phyloP scores from a whole-genome alignment of 1,139 yeast species.

The Pichia sp. region DNA sequence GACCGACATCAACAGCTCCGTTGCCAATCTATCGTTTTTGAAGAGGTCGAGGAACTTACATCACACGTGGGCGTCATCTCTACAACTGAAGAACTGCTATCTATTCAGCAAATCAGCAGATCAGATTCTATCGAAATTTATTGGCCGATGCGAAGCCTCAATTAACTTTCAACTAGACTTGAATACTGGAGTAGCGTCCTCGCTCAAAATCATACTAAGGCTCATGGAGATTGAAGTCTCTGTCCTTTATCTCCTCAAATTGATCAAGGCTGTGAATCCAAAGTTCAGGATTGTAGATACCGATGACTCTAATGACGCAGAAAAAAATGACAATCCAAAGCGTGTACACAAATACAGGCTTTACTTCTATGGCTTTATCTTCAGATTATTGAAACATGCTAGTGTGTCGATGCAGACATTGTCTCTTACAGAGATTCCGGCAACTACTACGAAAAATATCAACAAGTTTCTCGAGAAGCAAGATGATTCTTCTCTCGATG shows the following conservation, averaged over 20 bases:
- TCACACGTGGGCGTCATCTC: conserved; percentile 11
- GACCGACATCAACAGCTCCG: conserved; percentile 11
- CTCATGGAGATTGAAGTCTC: conserved; percentile 21
- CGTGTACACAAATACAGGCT: conserved; percentile 7
- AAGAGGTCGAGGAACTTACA: not conserved
- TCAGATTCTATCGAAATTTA: conserved; percentile 14
- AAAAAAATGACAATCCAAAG: not conserved
- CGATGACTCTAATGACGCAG: not conserved
- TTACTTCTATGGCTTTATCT: conserved; percentile 14
- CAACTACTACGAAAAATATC: conserved; percentile 11
- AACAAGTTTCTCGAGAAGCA: conserved; percentile 1
- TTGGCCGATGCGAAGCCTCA: conserved; percentile 11
- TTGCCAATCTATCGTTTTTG: conserved; percentile 7
- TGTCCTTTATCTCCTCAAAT: conserved; percentile 21
- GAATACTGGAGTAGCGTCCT: conserved; percentile 21
- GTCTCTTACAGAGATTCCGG: conserved; percentile 22
- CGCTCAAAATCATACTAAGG: conserved; percentile 8
- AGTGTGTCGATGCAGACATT: conserved; percentile 18
- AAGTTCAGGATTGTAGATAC: not conserved
- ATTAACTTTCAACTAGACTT: conserved; percentile 21
- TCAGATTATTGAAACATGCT: conserved; percentile 18
- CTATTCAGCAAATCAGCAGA: conserved; percentile 5
- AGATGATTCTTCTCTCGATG: conserved; percentile 12
- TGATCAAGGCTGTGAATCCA: conserved; percentile 9
- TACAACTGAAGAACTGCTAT: conserved; percentile 13